Base-by-base conservation (phyloP, 2,329 filamentous ascomycete species). In the Neodidymelliopsis sp. region DNA sequence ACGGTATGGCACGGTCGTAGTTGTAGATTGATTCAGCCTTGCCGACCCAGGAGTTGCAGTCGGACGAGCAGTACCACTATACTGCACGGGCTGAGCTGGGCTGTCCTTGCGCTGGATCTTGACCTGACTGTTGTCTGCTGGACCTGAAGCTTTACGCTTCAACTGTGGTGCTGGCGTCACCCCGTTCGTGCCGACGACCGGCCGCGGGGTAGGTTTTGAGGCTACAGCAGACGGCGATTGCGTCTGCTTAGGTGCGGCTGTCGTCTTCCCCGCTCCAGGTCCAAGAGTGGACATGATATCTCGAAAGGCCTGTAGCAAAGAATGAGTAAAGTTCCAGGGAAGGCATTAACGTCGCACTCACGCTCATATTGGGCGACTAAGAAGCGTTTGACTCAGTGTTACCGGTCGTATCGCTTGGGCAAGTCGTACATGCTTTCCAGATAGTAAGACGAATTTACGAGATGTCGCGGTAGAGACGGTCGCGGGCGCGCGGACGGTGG, bases 61-160 rank as follows among this genome's bases (percentile, higher is more conserved):
- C 28, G 68, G 56, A 43, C 68, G 67, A 33, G 44, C 49, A 54
- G 55, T 50, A 49, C 62, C 49, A 57, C 64, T 64, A 43, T 56
- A 27, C 54, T 66, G 60, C 57, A 66, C 34, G 42, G 62, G 19
- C 37, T 53, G 59, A 22, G 52, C 37, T 22, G 59, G 52, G 28
- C 49, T 60, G 53, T 74, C 67, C 30, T 67, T 72, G 18, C 70
- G 65, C 51, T 64, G 63, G 13, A 69, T 44, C 51, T 74, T 74
- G 40, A 53, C 48, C 40, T 67, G 64, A 35, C 52, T 60, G 42
- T 49, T 54, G 23, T 67, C 67, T 20, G 60, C 58, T 11, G 70
- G 59, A n/a, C 66, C 63, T 16, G 72, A 73, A 37, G 73, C 73
- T 56, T 75, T 75, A 51, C 73, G 71, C 59, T 75, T 76, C 28